phyloP scores from a whole-genome alignment of 2,329 filamentous ascomycete species.

The Ophiostoma australiae region DNA sequence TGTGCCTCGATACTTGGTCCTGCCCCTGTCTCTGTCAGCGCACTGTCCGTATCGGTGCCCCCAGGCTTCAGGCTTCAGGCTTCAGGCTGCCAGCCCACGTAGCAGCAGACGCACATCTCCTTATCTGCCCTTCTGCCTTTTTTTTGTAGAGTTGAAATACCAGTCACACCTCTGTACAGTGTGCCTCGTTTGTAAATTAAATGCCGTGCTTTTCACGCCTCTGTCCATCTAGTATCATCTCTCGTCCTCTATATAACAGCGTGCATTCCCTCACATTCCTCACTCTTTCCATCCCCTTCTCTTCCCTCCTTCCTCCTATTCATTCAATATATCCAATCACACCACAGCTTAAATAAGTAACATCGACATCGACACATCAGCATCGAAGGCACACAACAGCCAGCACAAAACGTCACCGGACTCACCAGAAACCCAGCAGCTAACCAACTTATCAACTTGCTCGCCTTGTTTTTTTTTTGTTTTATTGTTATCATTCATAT shows the following conservation, averaged over 20 bases:
- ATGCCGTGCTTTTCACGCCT: conserved; percentile 13
- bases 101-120: neutral
- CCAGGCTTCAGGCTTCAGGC: neutral
- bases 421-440: neutral
- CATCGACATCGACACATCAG: neutral
- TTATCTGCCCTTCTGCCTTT: conserved; percentile 1
- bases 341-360: neutral
- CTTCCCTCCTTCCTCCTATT: neutral
- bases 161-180: conserved; percentile 3
- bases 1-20: neutral
- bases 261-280: neutral
- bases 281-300: neutral
- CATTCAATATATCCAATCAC: neutral
- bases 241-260: neutral
- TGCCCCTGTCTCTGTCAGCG: neutral
- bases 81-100: neutral
- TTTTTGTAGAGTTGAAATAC: neutral
- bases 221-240: neutral
- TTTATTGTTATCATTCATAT: neutral
- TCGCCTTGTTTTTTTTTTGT: neutral
- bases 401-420: neutral
- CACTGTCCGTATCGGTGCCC: neutral
- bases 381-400: neutral
- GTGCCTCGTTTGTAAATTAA: neutral
- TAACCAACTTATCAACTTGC: neutral